A percentile compares a stretch with the other conserved stretches of the same genome.
Evolutionary conservation across 1,284 basidiomycete species (phyloP).

Genomic region (Cutaneotrichosporon spelunceum): DNA sequence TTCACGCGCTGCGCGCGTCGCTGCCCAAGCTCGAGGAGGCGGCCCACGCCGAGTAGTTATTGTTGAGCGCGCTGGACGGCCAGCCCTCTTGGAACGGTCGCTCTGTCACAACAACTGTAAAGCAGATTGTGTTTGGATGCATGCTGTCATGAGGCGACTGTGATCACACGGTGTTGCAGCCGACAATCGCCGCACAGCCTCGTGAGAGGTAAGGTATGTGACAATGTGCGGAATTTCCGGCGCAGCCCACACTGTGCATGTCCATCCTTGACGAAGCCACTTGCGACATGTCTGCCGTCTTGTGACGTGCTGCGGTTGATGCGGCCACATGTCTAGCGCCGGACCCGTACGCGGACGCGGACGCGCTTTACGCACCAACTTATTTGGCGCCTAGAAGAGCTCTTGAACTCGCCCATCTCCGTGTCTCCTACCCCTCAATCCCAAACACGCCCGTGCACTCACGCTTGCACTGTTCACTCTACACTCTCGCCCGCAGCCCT

Average conservation of each 20-base stretch:
- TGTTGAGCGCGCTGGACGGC: background rate
- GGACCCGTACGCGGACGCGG: background rate
- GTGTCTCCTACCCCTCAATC: background rate
- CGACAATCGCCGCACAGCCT: background rate
- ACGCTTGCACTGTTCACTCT: background rate
- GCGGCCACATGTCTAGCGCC: too few species aligned
- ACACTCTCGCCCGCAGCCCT: background rate
- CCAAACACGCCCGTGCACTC: conserved; percentile 1
- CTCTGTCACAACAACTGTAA: background rate
- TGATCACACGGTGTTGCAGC: background rate
- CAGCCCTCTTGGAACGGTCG: background rate
- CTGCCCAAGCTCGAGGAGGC: conserved; percentile 1
- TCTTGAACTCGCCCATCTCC: background rate
- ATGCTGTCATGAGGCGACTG: background rate
- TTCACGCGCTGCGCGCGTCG: background rate
- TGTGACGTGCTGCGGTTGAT: background rate
- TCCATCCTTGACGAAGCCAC: background rate
- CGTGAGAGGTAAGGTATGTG: background rate
- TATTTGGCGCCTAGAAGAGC: too few species aligned
- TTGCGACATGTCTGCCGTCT: background rate
- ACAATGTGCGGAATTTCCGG: background rate
- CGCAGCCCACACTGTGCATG: background rate
- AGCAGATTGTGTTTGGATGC: background rate
- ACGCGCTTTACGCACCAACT: too few species aligned
- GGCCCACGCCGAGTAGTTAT: background rate